Conservation (phyloP, 768 basidiomycete genomes). For the Suillus cothurnatus region DNA sequence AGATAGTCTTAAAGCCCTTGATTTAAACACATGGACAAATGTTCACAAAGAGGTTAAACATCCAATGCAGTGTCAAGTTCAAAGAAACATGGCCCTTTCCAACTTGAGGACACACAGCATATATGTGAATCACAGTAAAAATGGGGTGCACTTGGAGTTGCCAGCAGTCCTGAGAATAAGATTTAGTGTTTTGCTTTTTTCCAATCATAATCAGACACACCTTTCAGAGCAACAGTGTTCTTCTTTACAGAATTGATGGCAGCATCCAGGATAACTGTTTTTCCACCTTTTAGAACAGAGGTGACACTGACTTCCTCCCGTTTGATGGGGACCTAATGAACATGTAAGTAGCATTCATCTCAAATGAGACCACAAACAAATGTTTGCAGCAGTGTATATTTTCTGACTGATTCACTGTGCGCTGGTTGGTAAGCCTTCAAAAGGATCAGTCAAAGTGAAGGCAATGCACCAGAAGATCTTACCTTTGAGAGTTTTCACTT, state of each 20-base stretch:
- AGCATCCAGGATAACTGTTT: conserved; percentile 93
- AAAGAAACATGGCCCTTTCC: conserved; percentile 99
- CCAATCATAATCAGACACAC: conserved; percentile 40
- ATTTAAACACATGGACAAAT: conserved; percentile 96
- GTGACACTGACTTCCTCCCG: conserved; percentile 99
- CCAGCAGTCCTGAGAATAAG: conserved; percentile 72
- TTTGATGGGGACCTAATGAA: conserved; percentile 84
- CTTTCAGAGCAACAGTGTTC: conserved; percentile 99
- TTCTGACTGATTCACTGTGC: conserved; percentile 84
- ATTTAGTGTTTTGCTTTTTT: conserved; percentile 8
- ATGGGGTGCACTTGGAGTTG: conserved; percentile 84
- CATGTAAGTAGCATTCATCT: conserved; percentile 16
- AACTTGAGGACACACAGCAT: conserved; percentile 49
- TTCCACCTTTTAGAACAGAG: conserved; percentile 90
- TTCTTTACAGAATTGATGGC: conserved; percentile 92
- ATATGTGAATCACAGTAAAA: conserved; percentile 15
- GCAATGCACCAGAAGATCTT: too few species aligned
- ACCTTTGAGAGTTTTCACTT: too few species aligned
- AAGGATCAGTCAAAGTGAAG: too few species aligned
- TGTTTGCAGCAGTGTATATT: conserved; percentile 91
- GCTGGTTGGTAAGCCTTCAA: too few species aligned
- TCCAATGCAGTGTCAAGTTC: conserved; percentile 94
- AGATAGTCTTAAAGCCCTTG: conserved; percentile 95
- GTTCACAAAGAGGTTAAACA: conserved; percentile 98
- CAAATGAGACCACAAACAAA: conserved; percentile 32